Evolutionary conservation across 2,329 filamentous ascomycete genomes (phyloP).

Genomic region (Apiospora phragmitis): DNA sequence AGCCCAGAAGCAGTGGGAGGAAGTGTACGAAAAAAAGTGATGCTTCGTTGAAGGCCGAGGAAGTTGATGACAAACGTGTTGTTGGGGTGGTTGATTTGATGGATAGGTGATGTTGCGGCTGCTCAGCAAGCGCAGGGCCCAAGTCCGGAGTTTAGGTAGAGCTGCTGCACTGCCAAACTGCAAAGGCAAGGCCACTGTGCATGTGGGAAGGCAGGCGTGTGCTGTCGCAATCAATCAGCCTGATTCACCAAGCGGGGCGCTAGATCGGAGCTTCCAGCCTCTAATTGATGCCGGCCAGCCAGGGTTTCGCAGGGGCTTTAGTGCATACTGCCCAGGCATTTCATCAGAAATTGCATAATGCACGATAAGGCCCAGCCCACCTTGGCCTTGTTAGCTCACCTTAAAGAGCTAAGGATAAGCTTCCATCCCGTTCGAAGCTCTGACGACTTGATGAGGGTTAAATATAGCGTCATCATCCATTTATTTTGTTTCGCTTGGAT

Average conservation of each 20-base stretch:
- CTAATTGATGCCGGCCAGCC: neutral
- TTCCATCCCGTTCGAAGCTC: neutral
- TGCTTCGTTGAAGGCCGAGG: neutral
- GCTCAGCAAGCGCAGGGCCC: conserved; percentile 7
- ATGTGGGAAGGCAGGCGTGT: conserved; percentile 10
- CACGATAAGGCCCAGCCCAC: neutral
- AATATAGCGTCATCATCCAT: neutral
- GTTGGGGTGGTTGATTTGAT: neutral
- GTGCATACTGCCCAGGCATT: neutral
- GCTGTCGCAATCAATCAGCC: conserved; percentile 25
- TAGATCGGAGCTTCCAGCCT: conserved; percentile 7
- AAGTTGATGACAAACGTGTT: conserved; percentile 6
- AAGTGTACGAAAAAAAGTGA: neutral
- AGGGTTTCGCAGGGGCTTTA: neutral
- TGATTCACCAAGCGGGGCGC: conserved; percentile 23
- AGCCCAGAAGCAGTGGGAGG: neutral
- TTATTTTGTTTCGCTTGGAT: neutral
- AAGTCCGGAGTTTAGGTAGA: conserved; percentile 8
- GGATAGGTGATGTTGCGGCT: conserved; percentile 6
- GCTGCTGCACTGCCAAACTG: neutral
- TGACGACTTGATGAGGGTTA: neutral
- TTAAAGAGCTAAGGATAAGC: neutral
- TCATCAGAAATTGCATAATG: neutral
- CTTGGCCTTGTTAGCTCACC: neutral
- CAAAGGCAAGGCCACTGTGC: neutral